Evolutionary conservation across 208 protist genomes (phyloP).

Genomic region (Leishmania lainsoni): DNA sequence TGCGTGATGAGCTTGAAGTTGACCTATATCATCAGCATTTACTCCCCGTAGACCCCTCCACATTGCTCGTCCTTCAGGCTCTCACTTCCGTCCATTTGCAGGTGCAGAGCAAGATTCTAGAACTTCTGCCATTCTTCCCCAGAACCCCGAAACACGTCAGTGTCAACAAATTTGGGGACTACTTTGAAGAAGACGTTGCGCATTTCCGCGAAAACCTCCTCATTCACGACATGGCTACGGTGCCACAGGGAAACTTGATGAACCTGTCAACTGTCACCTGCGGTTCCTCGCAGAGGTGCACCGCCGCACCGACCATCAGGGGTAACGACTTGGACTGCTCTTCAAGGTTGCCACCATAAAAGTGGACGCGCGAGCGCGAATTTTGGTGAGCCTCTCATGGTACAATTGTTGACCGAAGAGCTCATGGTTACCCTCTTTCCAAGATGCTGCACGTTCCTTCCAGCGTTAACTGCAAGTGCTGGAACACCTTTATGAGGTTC

Average conservation of each 20-base stretch:
- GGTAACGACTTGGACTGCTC: conserved; percentile 64
- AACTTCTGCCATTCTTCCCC: conserved; percentile 73
- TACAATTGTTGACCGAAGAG: conserved; percentile 65
- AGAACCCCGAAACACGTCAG: conserved; percentile 49
- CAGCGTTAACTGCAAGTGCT: conserved; percentile 55
- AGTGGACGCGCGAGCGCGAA: conserved; percentile 49
- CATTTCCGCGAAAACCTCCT: conserved; percentile 55
- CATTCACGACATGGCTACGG: conserved; percentile 66
- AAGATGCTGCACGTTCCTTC: conserved; percentile 69
- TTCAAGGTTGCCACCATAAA: conserved; percentile 63
- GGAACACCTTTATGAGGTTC: conserved; percentile 57
- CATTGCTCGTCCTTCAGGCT: conserved; percentile 62
- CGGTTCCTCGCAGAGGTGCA: conserved; percentile 72
- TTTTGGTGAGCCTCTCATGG: conserved; percentile 59
- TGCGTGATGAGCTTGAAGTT: conserved; percentile 63
- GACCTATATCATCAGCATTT: conserved; percentile 50
- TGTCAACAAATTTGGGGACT: conserved; percentile 73
- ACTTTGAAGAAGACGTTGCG: conserved; percentile 69
- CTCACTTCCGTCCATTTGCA: conserved; percentile 55
- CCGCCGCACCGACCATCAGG: conserved; percentile 67
- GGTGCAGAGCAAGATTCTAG: conserved; percentile 56
- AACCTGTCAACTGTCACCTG: conserved; percentile 64
- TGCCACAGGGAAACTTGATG: conserved; percentile 63
- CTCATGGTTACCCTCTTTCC: conserved; percentile 53
- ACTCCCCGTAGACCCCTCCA: conserved; percentile 43